Conservation (phyloP, 441 rosid species). For the Populus hybrid region DNA sequence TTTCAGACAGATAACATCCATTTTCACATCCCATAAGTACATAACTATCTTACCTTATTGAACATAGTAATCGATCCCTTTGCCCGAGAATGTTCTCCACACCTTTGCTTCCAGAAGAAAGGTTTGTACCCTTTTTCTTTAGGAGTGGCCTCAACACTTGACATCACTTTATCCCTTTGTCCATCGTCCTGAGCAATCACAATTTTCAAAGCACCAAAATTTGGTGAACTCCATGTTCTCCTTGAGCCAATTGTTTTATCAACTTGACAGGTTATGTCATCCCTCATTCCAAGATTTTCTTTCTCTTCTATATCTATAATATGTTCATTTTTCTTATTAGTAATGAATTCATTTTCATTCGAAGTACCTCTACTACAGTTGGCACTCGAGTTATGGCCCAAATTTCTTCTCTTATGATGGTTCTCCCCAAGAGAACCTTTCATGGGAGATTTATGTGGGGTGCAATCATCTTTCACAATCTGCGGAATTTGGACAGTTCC, state of each 20-base stretch:
- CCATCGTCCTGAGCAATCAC: slow-evolving; percentile 41
- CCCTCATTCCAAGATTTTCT: slow-evolving; percentile 36
- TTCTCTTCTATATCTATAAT: slow-evolving; percentile 48
- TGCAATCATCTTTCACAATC: slow-evolving; percentile 31
- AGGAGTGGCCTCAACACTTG: slow-evolving; percentile 57
- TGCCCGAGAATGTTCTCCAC: slow-evolving; percentile 38
- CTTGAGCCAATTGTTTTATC: slow-evolving; percentile 44
- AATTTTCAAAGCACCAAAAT: slow-evolving; percentile 56
- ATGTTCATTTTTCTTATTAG: slow-evolving; percentile 29
- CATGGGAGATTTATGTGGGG: slow-evolving; percentile 24
- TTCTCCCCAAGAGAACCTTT: slow-evolving; percentile 29
- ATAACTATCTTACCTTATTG: slow-evolving; percentile 30
- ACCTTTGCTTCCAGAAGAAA: slow-evolving; percentile 51
- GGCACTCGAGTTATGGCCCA: slow-evolving; percentile 19
- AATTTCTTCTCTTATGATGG: slow-evolving; percentile 25
- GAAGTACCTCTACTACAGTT: slow-evolving; percentile 20
- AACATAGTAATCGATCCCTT: slow-evolving; percentile 32
- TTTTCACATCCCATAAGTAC: not conserved
- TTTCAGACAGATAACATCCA: not conserved
- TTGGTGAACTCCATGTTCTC: slow-evolving; percentile 64
- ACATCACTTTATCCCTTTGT: slow-evolving; percentile 23
- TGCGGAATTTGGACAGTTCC: slow-evolving; percentile 44
- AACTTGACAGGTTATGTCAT: slow-evolving; percentile 31
- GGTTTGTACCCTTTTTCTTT: slow-evolving; percentile 66
- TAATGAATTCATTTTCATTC: slow-evolving; percentile 26